phyloP scores from a whole-genome alignment of 352 stramenopile species.

The Phytophthora cactorum region DNA sequence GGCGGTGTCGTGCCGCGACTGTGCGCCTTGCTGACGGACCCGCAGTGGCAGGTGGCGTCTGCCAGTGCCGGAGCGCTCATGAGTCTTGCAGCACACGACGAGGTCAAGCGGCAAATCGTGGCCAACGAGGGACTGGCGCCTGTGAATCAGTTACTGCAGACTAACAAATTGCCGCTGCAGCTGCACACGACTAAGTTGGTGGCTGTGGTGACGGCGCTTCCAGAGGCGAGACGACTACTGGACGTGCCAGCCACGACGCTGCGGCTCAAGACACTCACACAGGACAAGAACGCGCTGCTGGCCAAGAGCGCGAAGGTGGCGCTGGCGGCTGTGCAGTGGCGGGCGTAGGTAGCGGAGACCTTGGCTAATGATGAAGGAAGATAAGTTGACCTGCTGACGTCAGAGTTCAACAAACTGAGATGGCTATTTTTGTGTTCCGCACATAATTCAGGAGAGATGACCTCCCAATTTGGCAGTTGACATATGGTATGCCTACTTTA shows the following conservation, averaged over 20 bases:
- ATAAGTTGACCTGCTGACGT: constrained; percentile 17
- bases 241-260: constrained; percentile 61
- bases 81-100: constrained; percentile 65
- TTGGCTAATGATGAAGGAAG: constrained; percentile 3
- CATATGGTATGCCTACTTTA: constrained; percentile 40
- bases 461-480: constrained; percentile 9
- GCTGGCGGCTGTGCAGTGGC: constrained; percentile 66
- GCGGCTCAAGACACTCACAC: constrained; percentile 49
- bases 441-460: constrained; percentile 24
- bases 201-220: constrained; percentile 62
- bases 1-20: constrained; percentile 59
- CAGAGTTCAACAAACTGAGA: constrained; percentile 14
- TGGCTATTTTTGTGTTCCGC: constrained; percentile 20
- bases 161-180: constrained; percentile 59
- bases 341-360: constrained; percentile 33
- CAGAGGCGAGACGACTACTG: constrained; percentile 52
- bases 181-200: constrained; percentile 76
- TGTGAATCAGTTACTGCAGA: constrained; percentile 73
- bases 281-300: constrained; percentile 57
- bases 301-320: constrained; percentile 62
- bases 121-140: constrained; percentile 46
- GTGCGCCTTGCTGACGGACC: constrained; percentile 60
- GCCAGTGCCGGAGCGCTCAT: constrained; percentile 70
- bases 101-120: constrained; percentile 73
- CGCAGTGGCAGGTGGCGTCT: constrained; percentile 57